A percentile compares a stretch with the other conserved stretches of the same genome.
phyloP scores from a whole-genome alignment of 2,329 filamentous ascomycete genomes.

The Fusarium sp. region DNA sequence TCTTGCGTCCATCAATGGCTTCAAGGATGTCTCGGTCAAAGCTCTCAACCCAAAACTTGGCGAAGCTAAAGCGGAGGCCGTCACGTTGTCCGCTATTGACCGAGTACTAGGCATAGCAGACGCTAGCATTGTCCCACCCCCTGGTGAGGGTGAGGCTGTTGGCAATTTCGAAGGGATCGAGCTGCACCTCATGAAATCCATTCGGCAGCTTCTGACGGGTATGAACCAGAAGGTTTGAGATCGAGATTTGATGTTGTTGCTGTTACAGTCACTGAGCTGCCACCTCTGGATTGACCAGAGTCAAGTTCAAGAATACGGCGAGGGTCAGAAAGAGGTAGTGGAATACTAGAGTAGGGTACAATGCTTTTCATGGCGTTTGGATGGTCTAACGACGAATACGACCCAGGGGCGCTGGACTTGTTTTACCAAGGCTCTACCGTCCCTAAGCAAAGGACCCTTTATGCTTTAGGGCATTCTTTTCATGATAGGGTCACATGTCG shows the following conservation, averaged over 20 bases:
- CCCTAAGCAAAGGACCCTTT: constrained; percentile 5
- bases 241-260: background rate
- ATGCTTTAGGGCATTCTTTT: constrained; percentile 3
- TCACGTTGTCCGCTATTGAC: constrained; percentile 61
- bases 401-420: constrained; percentile 35
- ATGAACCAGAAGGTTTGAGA: constrained; percentile 52
- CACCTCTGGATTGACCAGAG: background rate
- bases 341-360: constrained; percentile 14
- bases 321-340: constrained; percentile 9
- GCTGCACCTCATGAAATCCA: constrained; percentile 53
- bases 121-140: constrained; percentile 52
- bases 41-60: constrained; percentile 54
- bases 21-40: constrained; percentile 57
- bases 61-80: constrained; percentile 54
- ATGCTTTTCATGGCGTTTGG: constrained; percentile 39
- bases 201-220: constrained; percentile 51
- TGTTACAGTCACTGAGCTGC: background rate
- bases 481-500: constrained; percentile 8
- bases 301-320: background rate
- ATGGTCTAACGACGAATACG: constrained; percentile 41
- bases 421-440: constrained; percentile 17
- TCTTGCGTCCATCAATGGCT: constrained; percentile 53
- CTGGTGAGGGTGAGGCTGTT: constrained; percentile 45
- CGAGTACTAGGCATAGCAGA: constrained; percentile 59
- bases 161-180: constrained; percentile 53